Conservation (phyloP, 768 basidiomycete species). For the Lentinula sp. region DNA sequence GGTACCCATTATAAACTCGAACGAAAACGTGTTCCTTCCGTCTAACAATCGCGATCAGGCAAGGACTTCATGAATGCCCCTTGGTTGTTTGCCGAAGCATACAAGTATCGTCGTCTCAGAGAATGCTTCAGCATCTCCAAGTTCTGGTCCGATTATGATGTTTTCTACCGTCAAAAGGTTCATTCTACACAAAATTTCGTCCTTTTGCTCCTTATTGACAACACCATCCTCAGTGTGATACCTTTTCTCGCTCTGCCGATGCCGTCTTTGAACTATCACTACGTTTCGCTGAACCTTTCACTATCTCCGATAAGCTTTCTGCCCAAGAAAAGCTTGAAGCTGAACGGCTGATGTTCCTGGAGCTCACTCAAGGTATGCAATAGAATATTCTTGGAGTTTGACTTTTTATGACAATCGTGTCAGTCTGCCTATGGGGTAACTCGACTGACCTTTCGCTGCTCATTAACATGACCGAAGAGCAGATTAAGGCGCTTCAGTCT, state of each 20-base stretch:
- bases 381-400: neutral
- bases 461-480: conserved; percentile 97
- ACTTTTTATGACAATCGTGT: neutral
- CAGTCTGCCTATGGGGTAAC: conserved; percentile 95
- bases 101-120: conserved; percentile 86
- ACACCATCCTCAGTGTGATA: conserved; percentile 62
- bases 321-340: conserved; percentile 58
- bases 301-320: conserved; percentile 46
- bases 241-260: conserved; percentile 86
- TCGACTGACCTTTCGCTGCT: conserved; percentile 92
- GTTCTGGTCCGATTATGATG: conserved; percentile 87
- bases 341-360: conserved; percentile 82
- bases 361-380: conserved; percentile 77
- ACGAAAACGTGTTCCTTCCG: neutral
- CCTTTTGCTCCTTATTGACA: neutral
- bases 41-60: conserved; percentile 28
- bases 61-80: conserved; percentile 95
- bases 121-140: conserved; percentile 92
- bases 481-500: conserved; percentile 93
- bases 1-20: conserved; percentile 28
- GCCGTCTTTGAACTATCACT: conserved; percentile 93
- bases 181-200: neutral
- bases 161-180: conserved; percentile 92
- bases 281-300: conserved; percentile 85
- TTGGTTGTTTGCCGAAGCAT: conserved; percentile 95